These are phyloP conservation scores for Lichtheimia corymbifera DNA, from an alignment of 371 early-diverging fungal genomes.

Conservation along the genomic window DNA sequence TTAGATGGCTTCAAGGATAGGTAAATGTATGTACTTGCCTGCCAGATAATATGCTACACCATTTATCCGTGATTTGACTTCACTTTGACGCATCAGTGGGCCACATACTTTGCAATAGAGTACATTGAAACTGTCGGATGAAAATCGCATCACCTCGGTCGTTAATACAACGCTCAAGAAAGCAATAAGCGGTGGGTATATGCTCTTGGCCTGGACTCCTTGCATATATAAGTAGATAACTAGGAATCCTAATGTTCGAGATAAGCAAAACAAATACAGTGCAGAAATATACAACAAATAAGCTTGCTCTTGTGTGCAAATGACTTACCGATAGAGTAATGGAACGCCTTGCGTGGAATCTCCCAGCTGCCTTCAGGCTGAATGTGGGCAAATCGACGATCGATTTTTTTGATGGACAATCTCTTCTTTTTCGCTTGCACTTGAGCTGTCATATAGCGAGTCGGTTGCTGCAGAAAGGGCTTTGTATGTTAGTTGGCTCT, in stretches of 20 bases:
- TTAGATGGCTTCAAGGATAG: not conserved
- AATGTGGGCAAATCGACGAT: conserved; percentile 25
- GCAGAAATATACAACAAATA: too few relatives aligned
- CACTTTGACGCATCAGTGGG: conserved; percentile 52
- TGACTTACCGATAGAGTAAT: conserved; percentile 51
- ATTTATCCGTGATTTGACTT: conserved; percentile 40
- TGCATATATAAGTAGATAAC: conserved; percentile 37
- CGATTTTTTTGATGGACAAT: not conserved
- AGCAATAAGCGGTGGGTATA: conserved; percentile 33
- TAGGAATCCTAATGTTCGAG: conserved; percentile 40
- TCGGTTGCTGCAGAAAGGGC: too few relatives aligned
- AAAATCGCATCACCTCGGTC: conserved; percentile 48
- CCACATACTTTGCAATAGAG: conserved; percentile 48
- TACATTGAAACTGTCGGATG: conserved; percentile 43
- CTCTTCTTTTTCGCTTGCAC: conserved; percentile 3
- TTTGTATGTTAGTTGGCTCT: too few relatives aligned
- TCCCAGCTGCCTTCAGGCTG: conserved; percentile 52
- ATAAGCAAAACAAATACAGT: not conserved
- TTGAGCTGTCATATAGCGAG: too few relatives aligned
- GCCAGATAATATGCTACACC: conserved; percentile 56
- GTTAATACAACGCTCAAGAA: conserved; percentile 32
- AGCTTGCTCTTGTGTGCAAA: too few relatives aligned
- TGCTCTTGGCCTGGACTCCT: conserved; percentile 29
- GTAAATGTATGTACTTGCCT: conserved; percentile 27
- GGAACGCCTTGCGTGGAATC: conserved; percentile 54